Evolutionary conservation across 1,139 yeast species (phyloP).

Genomic region (Saccharomyces pastorianus): DNA sequence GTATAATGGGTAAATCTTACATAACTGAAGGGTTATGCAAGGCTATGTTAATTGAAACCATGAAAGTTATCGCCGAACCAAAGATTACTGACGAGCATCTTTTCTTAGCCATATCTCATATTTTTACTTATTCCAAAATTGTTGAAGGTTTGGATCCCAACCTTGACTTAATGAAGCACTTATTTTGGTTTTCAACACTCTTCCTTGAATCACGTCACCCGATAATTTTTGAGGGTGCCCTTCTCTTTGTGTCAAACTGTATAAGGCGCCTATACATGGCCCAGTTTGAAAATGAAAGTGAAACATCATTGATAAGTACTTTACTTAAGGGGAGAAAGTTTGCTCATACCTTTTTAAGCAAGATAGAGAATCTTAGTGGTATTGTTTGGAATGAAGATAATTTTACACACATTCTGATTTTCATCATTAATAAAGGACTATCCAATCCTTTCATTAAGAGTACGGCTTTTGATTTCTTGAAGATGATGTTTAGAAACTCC

Average conservation of each 20-base stretch:
- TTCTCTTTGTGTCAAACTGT: conserved; percentile 36
- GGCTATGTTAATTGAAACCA: conserved; percentile 26
- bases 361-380: conserved; percentile 39
- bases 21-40: conserved; percentile 52
- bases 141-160: conserved; percentile 52
- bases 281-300: conserved; percentile 16
- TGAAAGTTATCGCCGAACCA: conserved; percentile 35
- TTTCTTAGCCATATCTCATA: conserved; percentile 33
- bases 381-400: conserved; percentile 40
- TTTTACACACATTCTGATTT: conserved; percentile 50
- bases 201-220: conserved; percentile 36
- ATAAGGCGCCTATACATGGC: conserved; percentile 26
- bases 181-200: conserved; percentile 60
- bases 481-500: conserved; percentile 42
- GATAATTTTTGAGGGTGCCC: conserved; percentile 50
- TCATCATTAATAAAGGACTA: conserved; percentile 53
- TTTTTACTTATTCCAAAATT: conserved; percentile 49
- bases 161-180: conserved; percentile 46
- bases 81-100: conserved; percentile 28
- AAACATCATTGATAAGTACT: conserved; percentile 7
- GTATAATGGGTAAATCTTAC: conserved; percentile 59
- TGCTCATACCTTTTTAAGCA: conserved; percentile 38
- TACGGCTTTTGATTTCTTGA: conserved; percentile 47
- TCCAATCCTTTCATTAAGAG: conserved; percentile 53
- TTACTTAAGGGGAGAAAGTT: conserved; percentile 29